Percentiles rank a stretch among this genome's conserved stretches.
Evolutionary conservation across 495 filamentous ascomycete species (phyloP).

Genomic region (Neurospora pannonica): DNA sequence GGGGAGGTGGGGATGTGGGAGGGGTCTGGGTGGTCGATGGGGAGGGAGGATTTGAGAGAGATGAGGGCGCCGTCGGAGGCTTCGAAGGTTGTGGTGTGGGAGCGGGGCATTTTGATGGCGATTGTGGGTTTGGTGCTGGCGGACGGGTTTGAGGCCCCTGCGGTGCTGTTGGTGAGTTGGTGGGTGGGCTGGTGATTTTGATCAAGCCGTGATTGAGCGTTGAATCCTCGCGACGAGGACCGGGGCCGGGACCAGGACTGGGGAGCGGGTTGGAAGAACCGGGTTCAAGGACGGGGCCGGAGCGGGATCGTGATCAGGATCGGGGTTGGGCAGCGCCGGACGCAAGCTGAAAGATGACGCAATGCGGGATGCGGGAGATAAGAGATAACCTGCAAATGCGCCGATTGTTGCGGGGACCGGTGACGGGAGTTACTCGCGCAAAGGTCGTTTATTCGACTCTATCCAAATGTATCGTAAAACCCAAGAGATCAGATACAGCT

Average conservation of each 20-base stretch:
- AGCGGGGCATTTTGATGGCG: neutral
- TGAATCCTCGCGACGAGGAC: no score
- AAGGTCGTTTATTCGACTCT: neutral
- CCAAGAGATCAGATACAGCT: no score
- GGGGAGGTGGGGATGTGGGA: neutral
- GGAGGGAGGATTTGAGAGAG: conserved; percentile 22
- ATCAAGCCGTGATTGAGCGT: neutral
- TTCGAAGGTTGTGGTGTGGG: conserved; percentile 10
- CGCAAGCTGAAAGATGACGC: neutral
- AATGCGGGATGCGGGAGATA: neutral
- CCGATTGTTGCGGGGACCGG: neutral
- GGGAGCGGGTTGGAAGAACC: neutral
- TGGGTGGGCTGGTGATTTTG: no score
- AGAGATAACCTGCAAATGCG: neutral
- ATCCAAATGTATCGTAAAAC: neutral
- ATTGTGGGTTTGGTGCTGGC: neutral
- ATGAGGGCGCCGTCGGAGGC: conserved; percentile 26
- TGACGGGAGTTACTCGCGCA: neutral
- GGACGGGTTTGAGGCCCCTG: neutral
- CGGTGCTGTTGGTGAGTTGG: no score
- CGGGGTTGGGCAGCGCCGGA: neutral
- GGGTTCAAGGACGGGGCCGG: no score
- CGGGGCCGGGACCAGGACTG: neutral
- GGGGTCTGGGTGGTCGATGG: neutral
- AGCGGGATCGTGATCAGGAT: neutral